Percentiles rank a stretch among this genome's conserved stretches.
Evolutionary conservation across 768 basidiomycete species (phyloP).

Genomic region (Lenzites betulinus): DNA sequence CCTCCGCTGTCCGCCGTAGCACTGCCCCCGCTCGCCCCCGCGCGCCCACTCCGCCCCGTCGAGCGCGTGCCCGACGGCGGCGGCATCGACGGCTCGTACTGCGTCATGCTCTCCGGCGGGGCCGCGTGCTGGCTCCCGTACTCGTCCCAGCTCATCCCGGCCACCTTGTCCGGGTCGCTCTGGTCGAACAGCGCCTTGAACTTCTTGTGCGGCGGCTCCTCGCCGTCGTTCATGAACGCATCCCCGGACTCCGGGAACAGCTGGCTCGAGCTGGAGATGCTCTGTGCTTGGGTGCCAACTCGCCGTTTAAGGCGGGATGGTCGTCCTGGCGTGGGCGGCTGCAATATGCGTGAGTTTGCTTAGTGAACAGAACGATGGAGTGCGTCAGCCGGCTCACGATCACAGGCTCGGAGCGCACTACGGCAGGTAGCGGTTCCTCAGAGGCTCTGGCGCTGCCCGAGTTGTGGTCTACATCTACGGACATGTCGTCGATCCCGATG

Average conservation of each 20-base stretch:
- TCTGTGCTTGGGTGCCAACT: conserved; percentile 36
- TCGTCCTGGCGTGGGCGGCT: conserved; percentile 14
- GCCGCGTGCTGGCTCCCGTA: conserved; percentile 17
- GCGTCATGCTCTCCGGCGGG: conserved; percentile 28
- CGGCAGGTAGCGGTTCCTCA: background rate
- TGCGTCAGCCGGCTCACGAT: background rate
- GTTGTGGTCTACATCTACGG: conserved; percentile 32
- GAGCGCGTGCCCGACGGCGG: background rate
- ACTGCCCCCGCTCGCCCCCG: too few species aligned
- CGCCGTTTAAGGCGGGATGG: conserved; percentile 53
- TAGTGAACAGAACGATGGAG: too few species aligned
- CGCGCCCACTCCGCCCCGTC: too few species aligned
- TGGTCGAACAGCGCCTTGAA: conserved; percentile 73
- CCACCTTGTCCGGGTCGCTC: conserved; percentile 51
- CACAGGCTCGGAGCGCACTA: background rate
- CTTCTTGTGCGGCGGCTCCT: conserved; percentile 67
- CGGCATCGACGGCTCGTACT: conserved; percentile 26
- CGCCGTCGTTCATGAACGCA: conserved; percentile 30
- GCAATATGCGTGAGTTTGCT: background rate
- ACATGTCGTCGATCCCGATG: conserved; percentile 49
- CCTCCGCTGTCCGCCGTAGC: conserved; percentile 3
- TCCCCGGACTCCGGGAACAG: conserved; percentile 24
- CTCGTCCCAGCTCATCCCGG: conserved; percentile 23
- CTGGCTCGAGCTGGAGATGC: conserved; percentile 23
- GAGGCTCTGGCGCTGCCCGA: background rate